Conservation (phyloP, 2,329 filamentous ascomycete genomes). For the Aspergillus thermomutatus region DNA sequence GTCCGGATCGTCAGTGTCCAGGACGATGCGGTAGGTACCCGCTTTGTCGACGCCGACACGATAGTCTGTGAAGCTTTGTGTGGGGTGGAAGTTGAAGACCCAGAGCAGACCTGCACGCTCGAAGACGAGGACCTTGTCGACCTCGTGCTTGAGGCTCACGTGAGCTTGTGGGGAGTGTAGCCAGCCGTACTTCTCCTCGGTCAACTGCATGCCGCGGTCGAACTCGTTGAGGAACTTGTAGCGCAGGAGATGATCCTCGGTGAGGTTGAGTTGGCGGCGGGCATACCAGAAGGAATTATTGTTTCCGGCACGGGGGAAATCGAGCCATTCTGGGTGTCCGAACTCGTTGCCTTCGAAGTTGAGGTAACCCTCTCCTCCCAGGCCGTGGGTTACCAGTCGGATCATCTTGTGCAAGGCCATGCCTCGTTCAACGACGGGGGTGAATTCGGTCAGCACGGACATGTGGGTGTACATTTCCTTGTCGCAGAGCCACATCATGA, state of each 20-base stretch:
- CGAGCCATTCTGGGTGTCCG: constrained; percentile 97
- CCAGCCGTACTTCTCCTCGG: constrained; percentile 89
- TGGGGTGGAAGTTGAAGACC: constrained; percentile 93
- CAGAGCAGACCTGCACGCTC: constrained; percentile 87
- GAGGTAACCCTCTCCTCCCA: constrained; percentile 94
- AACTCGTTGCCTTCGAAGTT: constrained; percentile 99
- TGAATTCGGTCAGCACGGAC: constrained; percentile 80
- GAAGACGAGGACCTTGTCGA: constrained; percentile 92
- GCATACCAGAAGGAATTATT: constrained; percentile 93
- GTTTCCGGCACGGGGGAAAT: constrained; percentile 93
- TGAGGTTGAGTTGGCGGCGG: constrained; percentile 86
- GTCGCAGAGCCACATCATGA: constrained; percentile 98
- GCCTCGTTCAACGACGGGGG: constrained; percentile 82
- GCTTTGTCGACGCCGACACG: constrained; percentile 79
- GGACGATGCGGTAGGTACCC: constrained; percentile 81
- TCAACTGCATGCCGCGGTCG: constrained; percentile 84
- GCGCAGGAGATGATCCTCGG: constrained; percentile 78
- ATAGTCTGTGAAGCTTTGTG: constrained; percentile 84
- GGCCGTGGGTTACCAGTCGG: constrained; percentile 80
- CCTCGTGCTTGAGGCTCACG: constrained; percentile 89
- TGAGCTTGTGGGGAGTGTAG: constrained; percentile 81
- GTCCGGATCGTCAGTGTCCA: constrained; percentile 73
- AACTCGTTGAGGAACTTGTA: constrained; percentile 94
- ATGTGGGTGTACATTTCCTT: constrained; percentile 98
- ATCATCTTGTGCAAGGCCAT: constrained; percentile 98